Base-by-base conservation (phyloP, 345 rosid genomes). In the Eucalyptus albens region DNA sequence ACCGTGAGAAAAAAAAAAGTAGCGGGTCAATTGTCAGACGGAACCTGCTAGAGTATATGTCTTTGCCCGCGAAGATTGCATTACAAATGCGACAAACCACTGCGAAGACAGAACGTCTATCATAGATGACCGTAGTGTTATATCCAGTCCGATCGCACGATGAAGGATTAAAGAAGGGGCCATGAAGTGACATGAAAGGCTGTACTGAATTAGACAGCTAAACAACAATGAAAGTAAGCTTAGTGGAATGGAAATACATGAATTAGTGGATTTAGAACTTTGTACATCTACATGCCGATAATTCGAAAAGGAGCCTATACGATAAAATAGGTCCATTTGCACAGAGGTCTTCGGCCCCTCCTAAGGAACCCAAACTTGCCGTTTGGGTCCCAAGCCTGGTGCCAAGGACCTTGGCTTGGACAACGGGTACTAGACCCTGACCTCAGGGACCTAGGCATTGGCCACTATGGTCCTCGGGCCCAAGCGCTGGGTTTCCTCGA, bases 401-500 rank as follows among this genome's bases (percentile, higher is more conserved):
- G 40, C 21, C 11, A 15, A n/a, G 40, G 77, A 67, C 19, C 40
- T n/a, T n/a, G 6, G 37, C 77, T 67, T 67, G 77, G 37, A 17
- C 77, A 14, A 16, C 6, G 21, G 40, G 0, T 31, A 1, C 40
- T 67, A n/a, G 77, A 33, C 10, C 40, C 6, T n/a, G 40, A 67
- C 24, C 81, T 33, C 11, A 3, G 7, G 42, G 42, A 5, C 81
- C 42, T 17, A 8, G 24, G 81, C 42, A 31, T 69, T 1, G 1
- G 11, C 12, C 1, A 1, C 11, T 31, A 17, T 69, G 42, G 4
- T 69, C 81, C 81, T 69, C 1, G 1, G 24, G 44, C 6, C 44
- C 42, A 33, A 33, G 81, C 1, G 4, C 11, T 0, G 13, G 44
- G 81, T 31, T 17, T 16, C 37, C 42, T 69, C 0, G 24, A 69